Percentiles rank a stretch among this genome's conserved stretches.
Conservation (phyloP, 768 basidiomycete species). For the Baorangia bicolor region DNA sequence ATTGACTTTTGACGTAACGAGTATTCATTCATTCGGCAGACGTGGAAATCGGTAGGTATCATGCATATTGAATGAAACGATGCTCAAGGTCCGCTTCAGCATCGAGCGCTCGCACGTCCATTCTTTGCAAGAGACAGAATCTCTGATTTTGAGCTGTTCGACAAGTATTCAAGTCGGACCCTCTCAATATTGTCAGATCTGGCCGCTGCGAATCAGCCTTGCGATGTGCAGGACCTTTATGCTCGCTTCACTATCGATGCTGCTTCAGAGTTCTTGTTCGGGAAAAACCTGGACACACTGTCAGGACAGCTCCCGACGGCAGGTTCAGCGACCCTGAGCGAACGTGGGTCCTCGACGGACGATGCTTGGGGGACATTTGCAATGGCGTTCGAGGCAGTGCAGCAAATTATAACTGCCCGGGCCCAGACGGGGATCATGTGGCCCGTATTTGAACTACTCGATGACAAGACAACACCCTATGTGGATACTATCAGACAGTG, state of each 20-base stretch:
- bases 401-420: slow-evolving; percentile 36
- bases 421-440: slow-evolving; percentile 39
- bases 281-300: slow-evolving; percentile 60
- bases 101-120: slow-evolving; percentile 64
- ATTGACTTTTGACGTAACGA: background rate
- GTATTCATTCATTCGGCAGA: slow-evolving; percentile 30
- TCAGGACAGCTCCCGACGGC: slow-evolving; percentile 52
- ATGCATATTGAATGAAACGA: background rate
- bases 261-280: slow-evolving; percentile 73
- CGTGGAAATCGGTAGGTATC: slow-evolving; percentile 61
- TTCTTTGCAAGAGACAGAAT: slow-evolving; percentile 75
- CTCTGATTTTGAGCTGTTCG: slow-evolving; percentile 68
- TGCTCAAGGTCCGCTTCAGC: slow-evolving; percentile 38
- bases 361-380: slow-evolving; percentile 60
- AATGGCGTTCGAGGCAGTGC: slow-evolving; percentile 42
- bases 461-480: slow-evolving; percentile 38
- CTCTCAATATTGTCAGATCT: slow-evolving; percentile 47
- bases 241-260: slow-evolving; percentile 68
- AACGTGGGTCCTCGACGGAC: slow-evolving; percentile 58
- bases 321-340: slow-evolving; percentile 44
- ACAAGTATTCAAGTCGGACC: slow-evolving; percentile 49
- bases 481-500: slow-evolving; percentile 37
- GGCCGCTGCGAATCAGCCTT: slow-evolving; percentile 39
- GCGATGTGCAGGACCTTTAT: slow-evolving; percentile 69
- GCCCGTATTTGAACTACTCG: slow-evolving; percentile 42